Conservation (phyloP, 352 stramenopile species). For the Phytophthora rubi region DNA sequence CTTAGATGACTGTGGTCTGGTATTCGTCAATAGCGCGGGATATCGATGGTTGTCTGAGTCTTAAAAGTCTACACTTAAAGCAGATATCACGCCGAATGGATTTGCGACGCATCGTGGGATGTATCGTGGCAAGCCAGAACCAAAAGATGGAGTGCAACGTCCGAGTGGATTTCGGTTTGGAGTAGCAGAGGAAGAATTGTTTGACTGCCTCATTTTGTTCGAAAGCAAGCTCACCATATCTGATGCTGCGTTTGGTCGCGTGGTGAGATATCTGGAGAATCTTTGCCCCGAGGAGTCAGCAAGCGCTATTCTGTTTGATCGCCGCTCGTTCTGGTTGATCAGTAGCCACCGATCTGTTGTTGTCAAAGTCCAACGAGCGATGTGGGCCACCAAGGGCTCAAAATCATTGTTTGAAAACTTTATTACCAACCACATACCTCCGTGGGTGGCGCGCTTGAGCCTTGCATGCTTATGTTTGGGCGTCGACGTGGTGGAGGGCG, state of each 20-base stretch:
- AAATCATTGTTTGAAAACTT: constrained; percentile 2
- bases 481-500: neutral
- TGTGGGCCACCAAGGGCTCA: neutral
- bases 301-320: neutral
- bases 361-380: neutral
- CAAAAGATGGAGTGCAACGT: neutral
- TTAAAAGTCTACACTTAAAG: neutral
- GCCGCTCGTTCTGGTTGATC: neutral
- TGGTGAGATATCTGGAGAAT: neutral
- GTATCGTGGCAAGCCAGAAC: neutral
- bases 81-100: neutral
- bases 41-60: neutral
- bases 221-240: neutral
- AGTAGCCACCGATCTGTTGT: neutral
- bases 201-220: neutral
- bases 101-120: neutral
- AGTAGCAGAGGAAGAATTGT: neutral
- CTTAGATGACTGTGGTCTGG: neutral
- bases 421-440: neutral
- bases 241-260: neutral
- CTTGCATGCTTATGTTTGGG: neutral
- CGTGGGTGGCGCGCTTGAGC: neutral
- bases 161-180: neutral
- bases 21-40: neutral
- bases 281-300: neutral